Evolutionary conservation across 2,329 filamentous ascomycete species (phyloP), one percentile per base, ranked within the genome.

Genomic region (Talaromyces sp.): DNA sequence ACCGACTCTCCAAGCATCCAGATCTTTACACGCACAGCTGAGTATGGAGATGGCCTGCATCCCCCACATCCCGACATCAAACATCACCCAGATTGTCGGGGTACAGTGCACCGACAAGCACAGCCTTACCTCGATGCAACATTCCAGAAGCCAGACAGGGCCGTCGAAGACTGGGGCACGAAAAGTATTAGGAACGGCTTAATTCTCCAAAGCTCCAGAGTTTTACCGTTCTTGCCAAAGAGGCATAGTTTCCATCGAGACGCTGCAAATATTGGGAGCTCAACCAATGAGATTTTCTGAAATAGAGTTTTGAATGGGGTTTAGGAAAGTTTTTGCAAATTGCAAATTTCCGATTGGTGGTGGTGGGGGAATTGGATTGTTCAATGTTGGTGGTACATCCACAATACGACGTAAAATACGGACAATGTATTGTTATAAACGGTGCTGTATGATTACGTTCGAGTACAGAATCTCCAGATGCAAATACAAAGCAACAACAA

Each of bases 331-430:
- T 56, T 37, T 37, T 22, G n/a, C 10, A 24, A 24, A 37, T 50
- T 24, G 16, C 19, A 61, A 61, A 61, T 39, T 61, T 61, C 59
- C 59, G 43, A 61, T 61, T 61, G 59, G 59, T 35, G 27, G n/a
- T 22, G 41, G 13, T n/a, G 22, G 31, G n/a, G 56, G 22, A 6
- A 33, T 39, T 37, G 5, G 27, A 31, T 31, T 31, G 27, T 31
- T 31, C 27, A 31, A 39, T 22, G 37, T 43, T 60, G 31, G 27
- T 59, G 56, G 22, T 24, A 31, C 27, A 7, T 37, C 31, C 27
- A 58, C 37, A 5, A 41, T 35, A 56, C 31, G 24, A 27, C 24
- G n/a, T 2, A 50, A 31, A 35, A 37, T 22, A 56, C 52, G 19
- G n/a, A 56, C 52, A 24, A 39, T 37, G 52, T 56, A 56, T 37